phyloP scores from a whole-genome alignment of 1,284 basidiomycete genomes.

The Puccinia brachypodii region DNA sequence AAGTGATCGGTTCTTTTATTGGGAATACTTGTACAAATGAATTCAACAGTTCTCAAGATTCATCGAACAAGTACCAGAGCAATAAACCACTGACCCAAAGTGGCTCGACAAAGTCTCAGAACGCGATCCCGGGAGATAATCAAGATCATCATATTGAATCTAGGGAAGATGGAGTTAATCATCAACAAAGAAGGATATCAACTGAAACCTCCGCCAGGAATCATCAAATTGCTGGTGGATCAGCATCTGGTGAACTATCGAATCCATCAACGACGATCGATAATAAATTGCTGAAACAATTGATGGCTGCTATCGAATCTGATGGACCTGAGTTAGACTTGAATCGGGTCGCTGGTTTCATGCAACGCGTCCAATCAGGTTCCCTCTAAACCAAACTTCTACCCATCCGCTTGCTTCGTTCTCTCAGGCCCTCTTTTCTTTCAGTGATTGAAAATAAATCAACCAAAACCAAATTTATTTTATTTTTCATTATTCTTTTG shows the following conservation, averaged over 20 bases:
- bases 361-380: slow-evolving; percentile 40
- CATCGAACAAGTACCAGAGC: not conserved
- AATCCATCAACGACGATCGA: slow-evolving; percentile 46
- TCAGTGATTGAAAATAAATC: not conserved
- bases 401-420: no score
- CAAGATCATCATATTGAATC: not conserved
- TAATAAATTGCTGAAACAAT: slow-evolving; percentile 60
- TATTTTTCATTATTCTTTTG: not conserved
- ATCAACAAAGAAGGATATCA: not conserved
- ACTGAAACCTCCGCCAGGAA: not conserved
- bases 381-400: not conserved
- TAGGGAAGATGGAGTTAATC: not conserved
- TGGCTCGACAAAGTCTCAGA: not conserved
- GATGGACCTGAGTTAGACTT: slow-evolving; percentile 60
- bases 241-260: not conserved
- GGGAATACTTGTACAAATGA: slow-evolving; percentile 47
- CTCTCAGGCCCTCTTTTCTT: not conserved
- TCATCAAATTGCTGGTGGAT: not conserved
- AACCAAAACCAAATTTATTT: not conserved
- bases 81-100: not conserved
- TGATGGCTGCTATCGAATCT: slow-evolving; percentile 71
- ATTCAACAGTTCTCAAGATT: slow-evolving; percentile 11
- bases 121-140: not conserved
- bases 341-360: slow-evolving; percentile 48
- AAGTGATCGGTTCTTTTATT: slow-evolving; percentile 51